Evolutionary conservation across 164 flowering plant genomes (phyloP), one percentile per base, ranked within the genome.

Genomic region (Sedum album): DNA sequence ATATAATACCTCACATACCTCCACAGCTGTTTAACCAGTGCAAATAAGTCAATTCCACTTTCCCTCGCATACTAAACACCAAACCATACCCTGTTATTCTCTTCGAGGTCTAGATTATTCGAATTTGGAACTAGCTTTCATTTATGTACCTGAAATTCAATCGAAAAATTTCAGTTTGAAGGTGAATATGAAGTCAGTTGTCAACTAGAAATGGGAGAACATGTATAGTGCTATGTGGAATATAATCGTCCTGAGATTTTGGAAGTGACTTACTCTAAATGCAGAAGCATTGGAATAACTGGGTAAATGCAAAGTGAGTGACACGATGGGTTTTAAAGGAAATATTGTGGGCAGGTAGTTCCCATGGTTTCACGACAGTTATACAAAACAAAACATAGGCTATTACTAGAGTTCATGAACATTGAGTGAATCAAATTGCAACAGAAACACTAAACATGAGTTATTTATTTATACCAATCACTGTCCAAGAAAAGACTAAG

Each of bases 351-450:
- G 62, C 35, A 57, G 10, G 2, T 3, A 23, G 30, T 2, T 28
- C 62, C 62, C 62, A 57, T 57, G 62, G 62, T 57, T 57, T 57
- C 33, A 28, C 33, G 31, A 55, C 33, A 57, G 7, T 57, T 57
- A 57, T 57, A 30, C 62, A 25, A n/a, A 21, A 51, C 57, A 51
- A 51, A 48, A 51, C n/a, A n/a, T n/a, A n/a, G n/a, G n/a, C n/a
- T 35, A 35, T 7, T 35, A 51, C 57, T 51, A 21, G 5, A 21
- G 14, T 21, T 26, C 61, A 55, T 55, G 61, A 4, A 55, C 17
- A 17, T 11, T 35, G 38, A 35, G 38, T 35, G 3, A 44, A 13
- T 23, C 31, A 25, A 49, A 53, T 23, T 11, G 20, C 33, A 28
- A 26, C 18, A 57, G 14, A 57, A 51, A 51, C 6, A 25, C 7